Base-by-base conservation (phyloP, 177 flowering plant genomes). In the Tripterygium wilfordii region DNA sequence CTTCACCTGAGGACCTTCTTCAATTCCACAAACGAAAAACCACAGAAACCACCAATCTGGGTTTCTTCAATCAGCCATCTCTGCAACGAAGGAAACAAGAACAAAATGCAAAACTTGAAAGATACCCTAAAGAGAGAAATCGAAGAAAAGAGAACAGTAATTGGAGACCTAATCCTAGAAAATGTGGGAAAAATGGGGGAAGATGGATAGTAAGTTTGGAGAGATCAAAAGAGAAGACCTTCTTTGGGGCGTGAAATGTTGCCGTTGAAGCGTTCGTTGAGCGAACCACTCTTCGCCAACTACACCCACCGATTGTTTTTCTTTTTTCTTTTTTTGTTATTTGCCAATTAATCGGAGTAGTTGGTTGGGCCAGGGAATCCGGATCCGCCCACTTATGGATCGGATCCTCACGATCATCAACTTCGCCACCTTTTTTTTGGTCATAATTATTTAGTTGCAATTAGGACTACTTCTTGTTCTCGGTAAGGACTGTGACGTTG, bases 231-330 rank as follows among this genome's bases (percentile, higher is more conserved):
- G 31, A 26, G 36, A 33, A 60, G 49, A 19, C 5, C 26, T 9
- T 36, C 13, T 45, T 46, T 37, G 12, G 55, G 68, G 63, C 68
- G 66, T 58, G 53, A 72, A 65, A 49, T 48, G 37, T 44, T 68
- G 77, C 74, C 59, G 74, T 62, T 72, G 77, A 72, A 72, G 58
- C 74, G 77, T 60, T 72, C 74, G 68, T 69, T 57, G 58, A 47
- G 64, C 61, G 36, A 49, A 60, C 45, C 55, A 47, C 45, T 47
- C 60, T 48, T 33, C 52, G 63, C 69, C 71, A 70, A 60, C 64
- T 18, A 48, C n/a, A 48, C 40, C 45, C 28, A 27, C 45, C 36
- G 55, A 39, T 19, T 39, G 50, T 5, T 35, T 41, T 16, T 30
- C 36, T 21, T 0, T 48, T 42, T 6, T 8, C 23, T 3, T 15